Percentiles rank a stretch among this genome's conserved stretches.
phyloP scores from a whole-genome alignment of 2,329 filamentous ascomycete species.

The Penicillium thymicola region DNA sequence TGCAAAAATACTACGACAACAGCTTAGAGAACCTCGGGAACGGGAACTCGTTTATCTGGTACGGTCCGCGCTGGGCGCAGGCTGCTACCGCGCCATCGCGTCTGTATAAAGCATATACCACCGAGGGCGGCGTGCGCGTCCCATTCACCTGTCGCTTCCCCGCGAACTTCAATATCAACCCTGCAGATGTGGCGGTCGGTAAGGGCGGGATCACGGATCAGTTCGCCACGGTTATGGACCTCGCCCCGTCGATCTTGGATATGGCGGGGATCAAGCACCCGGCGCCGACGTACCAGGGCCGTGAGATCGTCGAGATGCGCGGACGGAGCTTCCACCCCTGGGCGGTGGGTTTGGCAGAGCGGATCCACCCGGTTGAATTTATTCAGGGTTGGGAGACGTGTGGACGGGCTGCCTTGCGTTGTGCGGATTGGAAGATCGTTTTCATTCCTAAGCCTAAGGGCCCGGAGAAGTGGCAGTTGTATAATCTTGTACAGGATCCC shows the following conservation, averaged over 20 bases:
- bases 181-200: slow-evolving; percentile 22
- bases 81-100: slow-evolving; percentile 52
- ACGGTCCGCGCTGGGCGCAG: slow-evolving; percentile 57
- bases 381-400: slow-evolving; percentile 58
- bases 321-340: slow-evolving; percentile 48
- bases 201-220: slow-evolving; percentile 46
- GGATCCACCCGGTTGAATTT: slow-evolving; percentile 52
- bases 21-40: slow-evolving; percentile 57
- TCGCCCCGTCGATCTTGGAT: slow-evolving; percentile 46
- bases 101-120: slow-evolving; percentile 50
- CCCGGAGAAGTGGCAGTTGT: slow-evolving; percentile 57
- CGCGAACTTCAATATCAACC: slow-evolving; percentile 17
- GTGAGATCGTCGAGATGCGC: slow-evolving; percentile 52
- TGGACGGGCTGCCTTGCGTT: slow-evolving; percentile 53
- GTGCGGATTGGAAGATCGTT: slow-evolving; percentile 57
- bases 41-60: slow-evolving; percentile 59
- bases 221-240: slow-evolving; percentile 55
- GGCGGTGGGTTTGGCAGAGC: slow-evolving; percentile 32
- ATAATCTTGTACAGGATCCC: slow-evolving; percentile 52
- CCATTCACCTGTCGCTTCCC: slow-evolving; percentile 51
- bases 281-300: slow-evolving; percentile 50
- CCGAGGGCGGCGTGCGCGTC: slow-evolving; percentile 52
- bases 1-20: slow-evolving; percentile 59
- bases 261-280: slow-evolving; percentile 50
- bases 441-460: slow-evolving; percentile 57